phyloP scores from a whole-genome alignment of 495 filamentous ascomycete species.

The Bacidia gigantensis region DNA sequence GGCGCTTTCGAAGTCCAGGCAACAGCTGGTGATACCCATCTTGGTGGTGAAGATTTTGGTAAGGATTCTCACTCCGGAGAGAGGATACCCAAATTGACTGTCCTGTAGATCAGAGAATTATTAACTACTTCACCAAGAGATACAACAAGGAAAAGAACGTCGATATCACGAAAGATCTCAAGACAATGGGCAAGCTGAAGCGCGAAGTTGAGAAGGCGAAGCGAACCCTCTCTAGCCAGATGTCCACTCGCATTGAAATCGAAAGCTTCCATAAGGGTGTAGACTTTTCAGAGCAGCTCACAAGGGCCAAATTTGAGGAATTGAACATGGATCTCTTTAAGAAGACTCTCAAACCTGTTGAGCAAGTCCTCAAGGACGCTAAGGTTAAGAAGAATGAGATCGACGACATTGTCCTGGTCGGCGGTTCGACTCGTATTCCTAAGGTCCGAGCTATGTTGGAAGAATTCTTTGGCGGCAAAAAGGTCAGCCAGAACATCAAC shows the following conservation, averaged over 20 bases:
- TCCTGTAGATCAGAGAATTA: slow-evolving; percentile 70
- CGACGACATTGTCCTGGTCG: slow-evolving; percentile 80
- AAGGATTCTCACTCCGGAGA: background rate
- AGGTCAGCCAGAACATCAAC: slow-evolving; percentile 96
- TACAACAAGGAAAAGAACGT: slow-evolving; percentile 98
- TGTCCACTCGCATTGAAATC: slow-evolving; percentile 96
- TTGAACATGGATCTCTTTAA: slow-evolving; percentile 97
- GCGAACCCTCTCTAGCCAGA: slow-evolving; percentile 95
- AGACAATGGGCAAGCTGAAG: slow-evolving; percentile 99
- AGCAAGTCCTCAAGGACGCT: slow-evolving; percentile 89
- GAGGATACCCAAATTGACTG: background rate
- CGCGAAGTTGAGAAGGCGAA: slow-evolving; percentile 99
- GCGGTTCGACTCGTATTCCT: slow-evolving; percentile 91
- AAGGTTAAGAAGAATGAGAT: slow-evolving; percentile 80
- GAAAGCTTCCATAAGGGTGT: slow-evolving; percentile 94
- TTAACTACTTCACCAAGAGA: slow-evolving; percentile 92
- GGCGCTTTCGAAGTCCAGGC: slow-evolving; percentile 97
- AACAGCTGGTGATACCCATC: slow-evolving; percentile 97
- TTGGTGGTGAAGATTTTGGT: slow-evolving; percentile 94
- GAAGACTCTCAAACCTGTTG: slow-evolving; percentile 96
- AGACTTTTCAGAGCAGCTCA: slow-evolving; percentile 97
- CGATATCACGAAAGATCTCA: slow-evolving; percentile 85
- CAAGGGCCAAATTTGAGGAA: slow-evolving; percentile 98
- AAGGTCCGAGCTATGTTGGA: slow-evolving; percentile 91
- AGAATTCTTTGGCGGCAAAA: slow-evolving; percentile 91